Evolutionary conservation across 1,284 basidiomycete species (phyloP).

Genomic region (Moniliophthora roreri): DNA sequence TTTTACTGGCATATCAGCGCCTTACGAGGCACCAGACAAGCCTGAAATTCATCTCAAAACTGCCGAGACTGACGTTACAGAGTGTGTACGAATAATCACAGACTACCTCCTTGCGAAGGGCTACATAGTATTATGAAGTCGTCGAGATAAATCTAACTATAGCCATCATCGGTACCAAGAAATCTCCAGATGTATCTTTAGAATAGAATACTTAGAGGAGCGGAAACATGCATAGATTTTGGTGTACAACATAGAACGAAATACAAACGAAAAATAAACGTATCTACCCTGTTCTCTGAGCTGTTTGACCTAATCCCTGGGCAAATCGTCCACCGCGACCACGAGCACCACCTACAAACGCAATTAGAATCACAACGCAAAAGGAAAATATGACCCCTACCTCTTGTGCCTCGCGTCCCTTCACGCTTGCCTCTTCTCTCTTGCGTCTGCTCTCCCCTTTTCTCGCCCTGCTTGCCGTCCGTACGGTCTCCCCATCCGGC

Average conservation of each 20-base stretch:
- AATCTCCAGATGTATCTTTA: too few species aligned
- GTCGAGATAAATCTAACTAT: too few species aligned
- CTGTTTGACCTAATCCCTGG: conserved; percentile 57
- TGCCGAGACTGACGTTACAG: conserved; percentile 75
- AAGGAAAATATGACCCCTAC: conserved; percentile 32
- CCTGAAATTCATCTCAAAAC: conserved; percentile 96
- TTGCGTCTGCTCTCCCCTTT: conserved; percentile 73
- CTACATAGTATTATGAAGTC: conserved; percentile 37
- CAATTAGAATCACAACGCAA: neutral
- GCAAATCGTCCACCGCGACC: conserved; percentile 73
- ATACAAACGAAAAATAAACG: too few species aligned
- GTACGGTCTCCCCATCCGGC: conserved; percentile 68
- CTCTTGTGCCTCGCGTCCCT: conserved; percentile 56
- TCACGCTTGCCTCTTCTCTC: conserved; percentile 74
- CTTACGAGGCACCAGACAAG: conserved; percentile 87
- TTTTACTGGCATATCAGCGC: conserved; percentile 97
- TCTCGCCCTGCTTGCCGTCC: conserved; percentile 73
- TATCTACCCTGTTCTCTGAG: conserved; percentile 25
- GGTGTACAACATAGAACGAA: too few species aligned
- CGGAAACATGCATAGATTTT: neutral
- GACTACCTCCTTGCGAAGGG: conserved; percentile 75
- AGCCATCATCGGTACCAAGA: too few species aligned
- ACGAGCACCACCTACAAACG: conserved; percentile 50
- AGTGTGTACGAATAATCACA: conserved; percentile 80
- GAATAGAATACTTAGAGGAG: neutral